Conservation (phyloP, 495 filamentous ascomycete genomes). For the Parathielavia hyrcaniae region DNA sequence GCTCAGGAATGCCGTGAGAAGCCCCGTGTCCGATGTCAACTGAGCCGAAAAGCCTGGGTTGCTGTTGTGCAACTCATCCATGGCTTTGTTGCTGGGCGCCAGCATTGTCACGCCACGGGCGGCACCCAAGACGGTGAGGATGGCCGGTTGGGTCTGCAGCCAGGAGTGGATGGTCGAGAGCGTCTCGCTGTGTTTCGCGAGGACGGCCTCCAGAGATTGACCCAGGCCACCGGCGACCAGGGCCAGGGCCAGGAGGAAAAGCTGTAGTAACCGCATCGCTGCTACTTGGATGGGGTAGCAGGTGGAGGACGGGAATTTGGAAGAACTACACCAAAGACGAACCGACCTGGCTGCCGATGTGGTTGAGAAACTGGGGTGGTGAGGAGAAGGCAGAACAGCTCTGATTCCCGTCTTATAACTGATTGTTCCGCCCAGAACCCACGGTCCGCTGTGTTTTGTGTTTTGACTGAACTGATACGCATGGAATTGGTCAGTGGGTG, state of each 20-base stretch:
- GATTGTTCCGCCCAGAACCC: no score
- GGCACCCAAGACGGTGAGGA: slow-evolving; percentile 37
- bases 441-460: no score
- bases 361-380: no score
- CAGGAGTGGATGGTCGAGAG: slow-evolving; percentile 42
- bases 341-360: no score
- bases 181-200: slow-evolving; percentile 34
- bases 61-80: slow-evolving; percentile 40
- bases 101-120: slow-evolving; percentile 56
- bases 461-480: no score
- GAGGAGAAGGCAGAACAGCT: no score
- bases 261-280: slow-evolving; percentile 36
- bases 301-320: no score
- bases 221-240: slow-evolving; percentile 15
- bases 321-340: no score
- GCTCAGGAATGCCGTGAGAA: slow-evolving; percentile 46
- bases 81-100: slow-evolving; percentile 57
- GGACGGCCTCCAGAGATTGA: slow-evolving; percentile 31
- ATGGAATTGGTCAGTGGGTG: no score
- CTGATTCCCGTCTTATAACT: no score
- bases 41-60: slow-evolving; percentile 25
- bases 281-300: no score
- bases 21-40: slow-evolving; percentile 31
- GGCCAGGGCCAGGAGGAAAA: slow-evolving; percentile 26
- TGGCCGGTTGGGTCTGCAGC: slow-evolving; percentile 36